A percentile compares a stretch with the other conserved stretches of the same genome.
Evolutionary conservation across 2,329 filamentous ascomycete species (phyloP).

Genomic region (Cytospora piceae): DNA sequence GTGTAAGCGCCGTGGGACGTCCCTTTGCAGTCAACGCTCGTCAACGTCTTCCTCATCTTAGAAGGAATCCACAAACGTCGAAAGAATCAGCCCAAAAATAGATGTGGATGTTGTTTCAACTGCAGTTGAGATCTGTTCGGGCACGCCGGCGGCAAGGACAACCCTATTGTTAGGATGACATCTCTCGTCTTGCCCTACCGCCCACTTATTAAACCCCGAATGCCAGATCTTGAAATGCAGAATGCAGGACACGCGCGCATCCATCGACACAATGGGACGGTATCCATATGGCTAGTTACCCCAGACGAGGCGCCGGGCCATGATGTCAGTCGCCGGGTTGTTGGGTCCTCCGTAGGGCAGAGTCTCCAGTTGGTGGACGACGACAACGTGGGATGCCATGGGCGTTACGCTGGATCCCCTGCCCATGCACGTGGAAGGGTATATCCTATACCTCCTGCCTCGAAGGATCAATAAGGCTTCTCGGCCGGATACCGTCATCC

Average conservation of each 20-base stretch:
- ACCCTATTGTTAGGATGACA: not conserved
- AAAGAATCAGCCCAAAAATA: not conserved
- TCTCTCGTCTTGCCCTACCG: conserved; percentile 13
- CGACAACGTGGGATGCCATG: not conserved
- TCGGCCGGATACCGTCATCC: not conserved
- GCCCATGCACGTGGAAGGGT: not conserved
- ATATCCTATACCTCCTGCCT: not conserved
- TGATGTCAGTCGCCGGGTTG: not conserved
- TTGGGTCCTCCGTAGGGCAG: conserved; percentile 9
- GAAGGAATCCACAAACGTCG: not conserved
- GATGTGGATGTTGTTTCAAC: conserved; percentile 4
- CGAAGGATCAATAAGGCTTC: conserved; percentile 11
- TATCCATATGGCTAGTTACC: not conserved
- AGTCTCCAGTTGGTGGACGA: conserved; percentile 9
- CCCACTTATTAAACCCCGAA: not conserved
- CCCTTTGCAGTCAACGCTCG: not conserved
- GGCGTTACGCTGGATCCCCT: conserved; percentile 22
- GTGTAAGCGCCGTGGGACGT: conserved; percentile 24
- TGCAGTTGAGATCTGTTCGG: conserved; percentile 1
- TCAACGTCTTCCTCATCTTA: not conserved
- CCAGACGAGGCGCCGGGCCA: conserved; percentile 9
- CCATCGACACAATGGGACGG: not conserved
- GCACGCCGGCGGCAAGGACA: conserved; percentile 10
- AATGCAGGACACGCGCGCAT: conserved; percentile 10
- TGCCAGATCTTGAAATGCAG: conserved; percentile 25